Percentiles rank a stretch among this genome's conserved stretches.
These are phyloP conservation scores for Mortierella sp. DNA, from an alignment of 371 early-diverging fungal genomes.

Conservation along the genomic window DNA sequence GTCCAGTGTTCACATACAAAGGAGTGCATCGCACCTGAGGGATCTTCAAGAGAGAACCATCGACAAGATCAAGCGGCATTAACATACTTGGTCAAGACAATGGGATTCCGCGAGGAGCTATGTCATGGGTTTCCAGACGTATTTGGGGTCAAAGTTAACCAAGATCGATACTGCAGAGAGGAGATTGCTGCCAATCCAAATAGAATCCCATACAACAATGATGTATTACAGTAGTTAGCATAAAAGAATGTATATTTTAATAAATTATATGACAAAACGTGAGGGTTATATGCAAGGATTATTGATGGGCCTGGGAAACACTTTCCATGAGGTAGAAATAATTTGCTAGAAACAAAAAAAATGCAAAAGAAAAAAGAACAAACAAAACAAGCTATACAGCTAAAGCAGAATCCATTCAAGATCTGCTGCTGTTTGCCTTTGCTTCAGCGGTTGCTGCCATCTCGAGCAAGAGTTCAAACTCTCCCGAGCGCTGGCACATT, in stretches of 20 bases:
- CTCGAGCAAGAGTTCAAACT: slow-evolving; percentile 60
- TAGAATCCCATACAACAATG: slow-evolving; percentile 12
- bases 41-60: slow-evolving; percentile 63
- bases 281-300: slow-evolving; percentile 9
- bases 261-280: background rate
- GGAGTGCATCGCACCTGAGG: slow-evolving; percentile 64
- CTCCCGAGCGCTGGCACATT: slow-evolving; percentile 80
- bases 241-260: background rate
- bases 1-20: slow-evolving; percentile 57
- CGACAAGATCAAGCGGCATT: slow-evolving; percentile 69
- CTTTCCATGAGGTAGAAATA: background rate
- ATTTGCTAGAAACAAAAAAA: slow-evolving; percentile 4
- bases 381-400: background rate
- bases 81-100: slow-evolving; percentile 58
- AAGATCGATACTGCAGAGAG: slow-evolving; percentile 36
- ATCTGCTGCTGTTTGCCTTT: slow-evolving; percentile 23
- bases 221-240: background rate
- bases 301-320: no score
- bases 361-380: slow-evolving; percentile 1
- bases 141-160: slow-evolving; percentile 36
- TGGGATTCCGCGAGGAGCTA: slow-evolving; percentile 16
- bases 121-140: slow-evolving; percentile 24
- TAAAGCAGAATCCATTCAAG: background rate
- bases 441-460: slow-evolving; percentile 50
- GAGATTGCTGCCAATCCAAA: slow-evolving; percentile 27